Evolutionary conservation across 345 rosid genomes (phyloP), one percentile per base, ranked within the genome.

Genomic region (Aquilaria malaccensis): DNA sequence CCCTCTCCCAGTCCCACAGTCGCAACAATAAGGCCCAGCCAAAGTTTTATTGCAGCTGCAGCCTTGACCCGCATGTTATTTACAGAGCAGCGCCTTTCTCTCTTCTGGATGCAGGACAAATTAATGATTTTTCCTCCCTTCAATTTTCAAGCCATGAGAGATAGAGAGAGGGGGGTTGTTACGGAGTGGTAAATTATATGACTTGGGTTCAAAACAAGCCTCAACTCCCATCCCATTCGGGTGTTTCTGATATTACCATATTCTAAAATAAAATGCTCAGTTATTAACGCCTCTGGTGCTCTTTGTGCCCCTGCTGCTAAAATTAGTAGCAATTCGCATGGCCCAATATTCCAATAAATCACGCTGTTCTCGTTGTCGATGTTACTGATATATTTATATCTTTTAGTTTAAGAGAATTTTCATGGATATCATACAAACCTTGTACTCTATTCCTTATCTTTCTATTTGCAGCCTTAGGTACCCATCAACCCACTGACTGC

Each of bases 11-110:
- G 48, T 30, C 13, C 59, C 6, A 58, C 48, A 64, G 32, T 64
- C 13, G 53, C 68, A 41, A 67, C 48, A 62, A 68, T 10, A 13
- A 63, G 30, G 11, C 31, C 65, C 7, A 68, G 30, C 31, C 61
- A 37, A 37, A 55, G 10, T 55, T 37, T 15, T 51, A 55, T 10
- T 15, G 49, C 60, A 14, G 63, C 45, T 46, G 43, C 55, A 22
- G 43, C 55, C 58, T 50, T 59, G 55, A 61, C 57, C 61, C 30
- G 63, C 72, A 67, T 71, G 45, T 50, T 71, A 64, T 10, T 63
- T 37, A 37, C 49, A 32, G 11, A 10, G 30, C 14, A 30, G 2
- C 47, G 9, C 10, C 30, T 52, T 15, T 52, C 55, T 53, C 32
- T 53, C 31, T 9, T 15, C 10, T 22, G 11, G 31, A 10, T 13